phyloP scores from a whole-genome alignment of 2,329 filamentous ascomycete species.

The Ilyonectria destructans region DNA sequence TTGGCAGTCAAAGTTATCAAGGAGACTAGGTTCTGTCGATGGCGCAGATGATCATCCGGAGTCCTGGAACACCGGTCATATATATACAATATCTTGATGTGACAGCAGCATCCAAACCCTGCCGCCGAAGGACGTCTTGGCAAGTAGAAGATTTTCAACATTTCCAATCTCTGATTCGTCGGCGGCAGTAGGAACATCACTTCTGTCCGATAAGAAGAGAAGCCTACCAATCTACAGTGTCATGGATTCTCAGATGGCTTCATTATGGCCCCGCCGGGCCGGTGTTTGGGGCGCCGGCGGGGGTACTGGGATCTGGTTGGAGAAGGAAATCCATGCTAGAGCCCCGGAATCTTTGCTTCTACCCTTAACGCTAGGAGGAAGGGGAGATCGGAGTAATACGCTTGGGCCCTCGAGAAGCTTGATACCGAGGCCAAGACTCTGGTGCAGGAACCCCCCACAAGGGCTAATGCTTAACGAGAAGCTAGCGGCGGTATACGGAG shows the following conservation, averaged over 20 bases:
- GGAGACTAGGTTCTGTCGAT: background rate
- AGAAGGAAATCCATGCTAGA: background rate
- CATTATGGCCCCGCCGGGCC: background rate
- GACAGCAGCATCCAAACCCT: background rate
- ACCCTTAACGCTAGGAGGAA: no score
- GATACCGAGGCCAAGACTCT: background rate
- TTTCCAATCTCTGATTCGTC: background rate
- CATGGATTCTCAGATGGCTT: background rate
- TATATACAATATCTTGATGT: background rate
- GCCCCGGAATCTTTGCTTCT: background rate
- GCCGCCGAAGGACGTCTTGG: background rate
- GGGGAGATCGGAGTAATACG: background rate
- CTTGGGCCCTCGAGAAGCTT: background rate
- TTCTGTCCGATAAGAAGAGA: background rate
- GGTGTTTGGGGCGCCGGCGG: constrained; percentile 4
- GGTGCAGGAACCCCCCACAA: background rate
- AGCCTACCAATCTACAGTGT: background rate
- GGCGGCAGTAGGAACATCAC: background rate
- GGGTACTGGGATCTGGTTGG: background rate
- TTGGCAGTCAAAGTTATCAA: background rate
- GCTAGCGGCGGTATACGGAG: background rate
- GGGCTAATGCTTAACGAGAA: background rate
- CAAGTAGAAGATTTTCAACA: background rate
- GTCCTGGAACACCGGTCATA: background rate
- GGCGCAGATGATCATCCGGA: background rate